Evolutionary conservation across 345 rosid genomes (phyloP).

Genomic region (Eutrema heterophyllum): DNA sequence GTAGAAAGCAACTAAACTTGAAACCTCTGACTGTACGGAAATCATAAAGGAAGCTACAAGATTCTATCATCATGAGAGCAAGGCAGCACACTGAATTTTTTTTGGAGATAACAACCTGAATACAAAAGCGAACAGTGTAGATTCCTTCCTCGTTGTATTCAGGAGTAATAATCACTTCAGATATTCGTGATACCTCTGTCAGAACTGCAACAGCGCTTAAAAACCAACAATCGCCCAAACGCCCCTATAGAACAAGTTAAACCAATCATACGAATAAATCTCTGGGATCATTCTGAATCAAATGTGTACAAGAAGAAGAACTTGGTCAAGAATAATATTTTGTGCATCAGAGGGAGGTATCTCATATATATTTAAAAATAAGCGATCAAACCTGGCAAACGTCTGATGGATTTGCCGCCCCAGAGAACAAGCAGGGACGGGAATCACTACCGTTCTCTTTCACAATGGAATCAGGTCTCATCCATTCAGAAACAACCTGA

Average conservation of each 20-base stretch:
- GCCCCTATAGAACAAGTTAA: constrained; percentile 61
- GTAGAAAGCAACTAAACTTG: constrained; percentile 4
- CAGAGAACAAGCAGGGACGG: constrained; percentile 87
- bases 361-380: constrained; percentile 1
- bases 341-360: constrained; percentile 10
- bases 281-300: not conserved
- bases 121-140: constrained; percentile 98
- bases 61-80: constrained; percentile 13
- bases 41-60: constrained; percentile 6
- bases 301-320: not conserved
- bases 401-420: constrained; percentile 92
- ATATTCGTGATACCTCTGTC: constrained; percentile 87
- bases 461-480: constrained; percentile 84
- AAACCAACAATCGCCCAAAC: constrained; percentile 98
- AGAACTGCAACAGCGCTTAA: constrained; percentile 97
- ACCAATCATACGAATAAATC: not conserved
- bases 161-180: constrained; percentile 96
- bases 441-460: constrained; percentile 54
- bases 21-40: not conserved
- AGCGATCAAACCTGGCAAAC: constrained; percentile 86
- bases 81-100: constrained; percentile 1
- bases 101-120: constrained; percentile 61
- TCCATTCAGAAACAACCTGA: constrained; percentile 98
- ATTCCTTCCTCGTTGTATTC: constrained; percentile 98
- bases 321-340: constrained; percentile 9